A percentile compares a stretch with the other conserved stretches of the same genome.
Evolutionary conservation across 257 asterid species (phyloP).

Genomic region (Lycium ferocissimum): DNA sequence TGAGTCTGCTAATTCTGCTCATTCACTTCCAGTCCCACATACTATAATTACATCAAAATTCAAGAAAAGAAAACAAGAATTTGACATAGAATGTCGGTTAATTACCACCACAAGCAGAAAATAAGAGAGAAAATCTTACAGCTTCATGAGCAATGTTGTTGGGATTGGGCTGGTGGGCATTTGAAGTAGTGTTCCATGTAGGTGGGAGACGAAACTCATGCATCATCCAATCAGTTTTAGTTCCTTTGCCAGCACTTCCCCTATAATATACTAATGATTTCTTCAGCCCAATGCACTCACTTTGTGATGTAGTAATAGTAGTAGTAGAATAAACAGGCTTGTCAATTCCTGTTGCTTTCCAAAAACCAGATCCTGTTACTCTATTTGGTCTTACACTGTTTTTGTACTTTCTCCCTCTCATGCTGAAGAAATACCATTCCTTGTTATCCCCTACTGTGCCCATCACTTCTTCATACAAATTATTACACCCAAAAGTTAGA

Average conservation of each 20-base stretch:
- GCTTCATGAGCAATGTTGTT: constrained; percentile 1
- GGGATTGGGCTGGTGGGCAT: background rate
- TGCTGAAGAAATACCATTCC: constrained; percentile 70
- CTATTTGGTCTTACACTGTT: constrained; percentile 53
- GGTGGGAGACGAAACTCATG: constrained; percentile 47
- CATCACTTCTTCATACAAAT: background rate
- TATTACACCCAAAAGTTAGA: background rate
- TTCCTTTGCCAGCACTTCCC: constrained; percentile 46
- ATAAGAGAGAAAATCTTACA: background rate
- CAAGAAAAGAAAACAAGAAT: background rate
- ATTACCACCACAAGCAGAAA: background rate
- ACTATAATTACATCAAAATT: background rate
- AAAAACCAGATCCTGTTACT: constrained; percentile 41
- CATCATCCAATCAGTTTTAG: constrained; percentile 51
- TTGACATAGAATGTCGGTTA: background rate
- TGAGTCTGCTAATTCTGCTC: no score
- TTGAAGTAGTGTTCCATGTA: constrained; percentile 25
- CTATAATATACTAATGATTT: constrained; percentile 41
- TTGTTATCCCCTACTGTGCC: constrained; percentile 41
- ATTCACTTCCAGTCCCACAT: background rate
- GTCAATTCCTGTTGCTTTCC: constrained; percentile 43
- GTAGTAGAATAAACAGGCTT: constrained; percentile 17
- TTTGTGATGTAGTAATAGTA: background rate
- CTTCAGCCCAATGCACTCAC: constrained; percentile 39
- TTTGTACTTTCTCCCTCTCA: constrained; percentile 61